Conservation (phyloP, 2,329 filamentous ascomycete species). For the Pseudocercospora crystallina region DNA sequence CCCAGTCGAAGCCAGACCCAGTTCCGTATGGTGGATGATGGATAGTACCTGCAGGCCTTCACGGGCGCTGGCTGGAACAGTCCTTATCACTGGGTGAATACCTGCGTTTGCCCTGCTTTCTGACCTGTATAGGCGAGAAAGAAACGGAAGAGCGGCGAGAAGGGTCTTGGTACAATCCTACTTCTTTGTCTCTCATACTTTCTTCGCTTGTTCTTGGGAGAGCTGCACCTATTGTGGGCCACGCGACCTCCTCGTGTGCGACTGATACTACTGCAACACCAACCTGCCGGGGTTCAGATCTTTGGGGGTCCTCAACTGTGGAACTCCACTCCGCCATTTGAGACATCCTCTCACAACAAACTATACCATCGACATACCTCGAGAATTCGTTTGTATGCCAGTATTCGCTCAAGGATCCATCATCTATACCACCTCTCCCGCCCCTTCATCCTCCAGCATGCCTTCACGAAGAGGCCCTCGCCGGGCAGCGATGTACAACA, state of each 20-base stretch:
- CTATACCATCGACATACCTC: neutral
- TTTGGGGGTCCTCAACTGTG: conserved; percentile 9
- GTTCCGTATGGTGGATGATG: no score
- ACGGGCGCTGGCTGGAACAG: no score
- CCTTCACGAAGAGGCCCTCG: conserved; percentile 23
- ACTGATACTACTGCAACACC: conserved; percentile 1
- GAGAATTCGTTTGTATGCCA: conserved; percentile 2
- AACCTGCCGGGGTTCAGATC: conserved; percentile 1
- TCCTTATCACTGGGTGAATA: no score
- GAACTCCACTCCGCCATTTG: neutral
- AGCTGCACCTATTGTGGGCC: conserved; percentile 3
- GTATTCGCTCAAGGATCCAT: conserved; percentile 3
- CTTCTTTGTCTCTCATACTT: neutral
- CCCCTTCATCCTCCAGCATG: conserved; percentile 20
- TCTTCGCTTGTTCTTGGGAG: neutral
- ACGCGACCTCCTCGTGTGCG: conserved; percentile 15
- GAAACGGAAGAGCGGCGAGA: neutral
- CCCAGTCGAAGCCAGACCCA: no score
- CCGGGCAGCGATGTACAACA: conserved; percentile 37
- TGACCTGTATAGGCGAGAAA: neutral
- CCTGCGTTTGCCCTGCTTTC: no score
- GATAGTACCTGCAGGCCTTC: no score
- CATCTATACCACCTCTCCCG: conserved; percentile 1
- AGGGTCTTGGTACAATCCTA: neutral
- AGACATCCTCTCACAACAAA: neutral